Percentiles rank a stretch among this genome's conserved stretches.
These are phyloP conservation scores for Bimuria novae-zelandiae DNA, from an alignment of 2,329 filamentous ascomycete species.

Conservation along the genomic window DNA sequence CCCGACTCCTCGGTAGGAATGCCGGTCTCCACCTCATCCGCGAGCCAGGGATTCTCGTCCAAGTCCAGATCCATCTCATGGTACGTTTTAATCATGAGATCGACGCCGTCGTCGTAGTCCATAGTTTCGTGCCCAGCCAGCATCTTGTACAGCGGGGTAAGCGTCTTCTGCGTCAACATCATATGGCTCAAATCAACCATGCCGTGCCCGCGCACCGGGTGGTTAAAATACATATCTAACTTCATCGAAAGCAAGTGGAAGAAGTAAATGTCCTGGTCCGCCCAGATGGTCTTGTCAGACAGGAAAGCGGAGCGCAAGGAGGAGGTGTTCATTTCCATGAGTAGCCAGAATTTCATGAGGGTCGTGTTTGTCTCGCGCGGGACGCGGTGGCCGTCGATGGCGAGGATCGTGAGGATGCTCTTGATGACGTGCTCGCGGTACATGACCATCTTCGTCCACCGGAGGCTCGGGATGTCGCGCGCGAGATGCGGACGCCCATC, in stretches of 20 bases:
- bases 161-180: conserved; percentile 59
- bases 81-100: conserved; percentile 28
- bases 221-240: conserved; percentile 70
- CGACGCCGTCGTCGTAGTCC: conserved; percentile 30
- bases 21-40: conserved; percentile 27
- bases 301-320: conserved; percentile 60
- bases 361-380: conserved; percentile 57
- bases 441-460: conserved; percentile 70
- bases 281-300: conserved; percentile 59
- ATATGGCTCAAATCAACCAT: conserved; percentile 37
- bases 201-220: conserved; percentile 62
- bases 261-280: conserved; percentile 63
- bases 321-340: conserved; percentile 69
- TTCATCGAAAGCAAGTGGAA: conserved; percentile 71
- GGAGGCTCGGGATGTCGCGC: conserved; percentile 62
- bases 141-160: conserved; percentile 63
- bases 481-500: conserved; percentile 39
- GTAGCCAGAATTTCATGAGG: conserved; percentile 68
- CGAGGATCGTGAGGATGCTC: conserved; percentile 64
- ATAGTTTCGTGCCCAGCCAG: conserved; percentile 60
- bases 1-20: conserved; percentile 41
- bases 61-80: conserved; percentile 24
- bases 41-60: conserved; percentile 24
- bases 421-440: conserved; percentile 48
- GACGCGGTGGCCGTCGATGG: conserved; percentile 59